Evolutionary conservation across 306 rosid genomes (phyloP).

Genomic region (Quercus rubra): DNA sequence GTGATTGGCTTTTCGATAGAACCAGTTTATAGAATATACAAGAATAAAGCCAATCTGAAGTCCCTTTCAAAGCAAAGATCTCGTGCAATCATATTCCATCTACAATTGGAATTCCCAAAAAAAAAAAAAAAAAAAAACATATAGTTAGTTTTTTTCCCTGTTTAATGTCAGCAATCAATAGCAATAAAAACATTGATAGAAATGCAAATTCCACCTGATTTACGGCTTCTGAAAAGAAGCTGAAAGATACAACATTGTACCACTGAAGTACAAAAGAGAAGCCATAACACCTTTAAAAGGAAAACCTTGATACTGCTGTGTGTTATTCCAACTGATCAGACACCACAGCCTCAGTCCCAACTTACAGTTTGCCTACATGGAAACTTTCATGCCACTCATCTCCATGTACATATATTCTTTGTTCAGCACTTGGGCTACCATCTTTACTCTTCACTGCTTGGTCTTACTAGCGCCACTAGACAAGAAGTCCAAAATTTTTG

Average conservation of each 20-base stretch:
- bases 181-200: slow-evolving; percentile 6
- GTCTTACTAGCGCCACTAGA: slow-evolving; percentile 14
- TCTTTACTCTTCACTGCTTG: slow-evolving; percentile 6
- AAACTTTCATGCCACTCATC: neutral
- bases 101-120: neutral
- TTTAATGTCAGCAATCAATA: slow-evolving; percentile 8
- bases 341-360: neutral
- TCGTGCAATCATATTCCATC: neutral
- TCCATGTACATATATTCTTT: too few relatives aligned
- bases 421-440: neutral
- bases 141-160: neutral
- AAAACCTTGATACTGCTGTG: neutral
- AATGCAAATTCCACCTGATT: slow-evolving; percentile 22
- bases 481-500: slow-evolving; percentile 30
- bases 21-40: neutral
- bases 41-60: neutral
- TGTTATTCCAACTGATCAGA: neutral
- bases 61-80: neutral
- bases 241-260: neutral
- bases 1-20: neutral
- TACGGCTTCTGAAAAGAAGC: slow-evolving; percentile 1
- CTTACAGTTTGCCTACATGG: neutral
- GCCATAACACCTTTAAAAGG: neutral
- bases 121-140: too few relatives aligned
- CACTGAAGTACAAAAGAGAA: neutral